Conservation (phyloP, 164 flowering plant genomes). For the Umbellularia californica region DNA sequence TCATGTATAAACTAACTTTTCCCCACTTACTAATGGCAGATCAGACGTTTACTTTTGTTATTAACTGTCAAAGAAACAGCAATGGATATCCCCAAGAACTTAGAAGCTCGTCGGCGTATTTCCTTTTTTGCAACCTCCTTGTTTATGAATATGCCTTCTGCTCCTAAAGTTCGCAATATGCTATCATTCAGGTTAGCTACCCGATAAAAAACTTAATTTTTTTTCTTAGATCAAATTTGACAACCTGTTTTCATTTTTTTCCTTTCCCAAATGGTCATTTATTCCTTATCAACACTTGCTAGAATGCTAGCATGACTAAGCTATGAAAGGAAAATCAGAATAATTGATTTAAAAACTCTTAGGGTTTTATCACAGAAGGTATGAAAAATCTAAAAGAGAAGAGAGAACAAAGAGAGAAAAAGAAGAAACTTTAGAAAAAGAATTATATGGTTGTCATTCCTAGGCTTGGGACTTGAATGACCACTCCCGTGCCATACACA, state of each 20-base stretch:
- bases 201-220: background rate
- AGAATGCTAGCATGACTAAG: background rate
- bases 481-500: no score
- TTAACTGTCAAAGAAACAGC: constrained; percentile 83
- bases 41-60: constrained; percentile 69
- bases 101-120: constrained; percentile 88
- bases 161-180: constrained; percentile 93
- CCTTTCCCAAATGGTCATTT: background rate
- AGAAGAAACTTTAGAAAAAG: no score
- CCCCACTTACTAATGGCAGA: constrained; percentile 35
- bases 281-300: background rate
- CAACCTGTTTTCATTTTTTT: background rate
- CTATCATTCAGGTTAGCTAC: constrained; percentile 75
- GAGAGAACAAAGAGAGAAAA: no score
- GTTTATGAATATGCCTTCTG: constrained; percentile 80
- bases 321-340: background rate
- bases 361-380: no score
- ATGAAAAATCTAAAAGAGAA: no score
- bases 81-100: constrained; percentile 71
- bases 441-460: no score
- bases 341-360: no score
- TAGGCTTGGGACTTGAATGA: no score
- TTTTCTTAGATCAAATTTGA: background rate
- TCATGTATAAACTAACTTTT: constrained; percentile 5
- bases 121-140: constrained; percentile 92